phyloP scores from a whole-genome alignment of 768 basidiomycete genomes.

The Lanmaoa pseudosensibilis region DNA sequence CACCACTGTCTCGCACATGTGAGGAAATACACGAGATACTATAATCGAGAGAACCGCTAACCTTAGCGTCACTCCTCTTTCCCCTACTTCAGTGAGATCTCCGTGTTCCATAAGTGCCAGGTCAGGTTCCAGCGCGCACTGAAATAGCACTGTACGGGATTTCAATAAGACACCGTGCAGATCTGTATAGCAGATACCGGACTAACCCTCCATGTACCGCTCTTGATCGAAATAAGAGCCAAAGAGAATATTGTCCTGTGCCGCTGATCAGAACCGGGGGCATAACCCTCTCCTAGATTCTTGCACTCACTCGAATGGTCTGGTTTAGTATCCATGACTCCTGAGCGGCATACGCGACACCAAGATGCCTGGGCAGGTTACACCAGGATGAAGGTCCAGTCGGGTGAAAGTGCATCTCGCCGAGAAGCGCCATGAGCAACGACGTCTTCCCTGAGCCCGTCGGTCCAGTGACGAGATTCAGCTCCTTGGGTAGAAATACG shows the following conservation, averaged over 20 bases:
- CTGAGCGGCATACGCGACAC: constrained; percentile 79
- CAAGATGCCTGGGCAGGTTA: constrained; percentile 62
- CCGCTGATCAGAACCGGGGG: not conserved
- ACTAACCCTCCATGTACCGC: constrained; percentile 7
- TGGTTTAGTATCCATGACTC: constrained; percentile 85
- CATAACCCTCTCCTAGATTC: no score
- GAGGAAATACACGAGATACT: not conserved
- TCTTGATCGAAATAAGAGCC: constrained; percentile 3
- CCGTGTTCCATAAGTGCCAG: constrained; percentile 52
- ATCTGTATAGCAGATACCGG: not conserved
- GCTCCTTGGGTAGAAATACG: constrained; percentile 47
- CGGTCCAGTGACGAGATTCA: constrained; percentile 61
- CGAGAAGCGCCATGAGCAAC: constrained; percentile 60
- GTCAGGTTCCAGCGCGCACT: constrained; percentile 45
- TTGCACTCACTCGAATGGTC: constrained; percentile 52
- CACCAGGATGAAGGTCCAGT: constrained; percentile 56
- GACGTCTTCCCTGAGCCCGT: constrained; percentile 66
- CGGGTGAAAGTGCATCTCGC: constrained; percentile 63
- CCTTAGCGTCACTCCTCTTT: constrained; percentile 61
- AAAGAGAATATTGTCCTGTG: constrained; percentile 13
- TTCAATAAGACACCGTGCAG: not conserved
- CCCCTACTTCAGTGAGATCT: constrained; percentile 69
- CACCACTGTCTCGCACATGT: not conserved
- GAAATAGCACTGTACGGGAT: constrained; percentile 30
- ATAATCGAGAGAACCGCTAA: constrained; percentile 7